Evolutionary conservation across 108 stramenopile genomes (phyloP), one percentile per base, ranked within the genome.

Genomic region (Stephanodiscus minutulus): DNA sequence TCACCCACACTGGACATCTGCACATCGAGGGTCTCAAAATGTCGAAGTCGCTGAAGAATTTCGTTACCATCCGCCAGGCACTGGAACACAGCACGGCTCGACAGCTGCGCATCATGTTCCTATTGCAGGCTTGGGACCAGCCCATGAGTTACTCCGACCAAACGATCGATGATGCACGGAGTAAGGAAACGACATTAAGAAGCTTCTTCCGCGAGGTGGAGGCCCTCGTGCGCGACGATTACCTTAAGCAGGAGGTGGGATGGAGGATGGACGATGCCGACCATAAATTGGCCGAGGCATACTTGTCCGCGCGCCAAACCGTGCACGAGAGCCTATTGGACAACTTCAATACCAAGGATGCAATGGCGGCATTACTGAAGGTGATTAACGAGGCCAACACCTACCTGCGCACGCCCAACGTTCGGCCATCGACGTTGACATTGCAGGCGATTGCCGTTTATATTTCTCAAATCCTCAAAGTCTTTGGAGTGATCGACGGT

Each of bases 31-130:
- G 98, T 46, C 76, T 95, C 48, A 98, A 98, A 86, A 98, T 98
- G 98, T 92, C 91, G 41, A 98, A 98, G 79, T 91, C 89, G 15
- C 80, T 98, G 21, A 98, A 98, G 85, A 98, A 98, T 74, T 98
- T 98, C 70, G 91, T 98, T 69, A 96, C 95, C 61, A 95, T 98
- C 72, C 91, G 86, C 29, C 90, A 97, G 77, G 93, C 94, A 0
- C 82, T 97, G 56, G 84, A 86, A 33, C 80, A 90, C 33, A 90
- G 94, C 66, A 81, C 93, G 5, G 85, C 96, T 11, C 71, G 94
- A 31, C 95, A 94, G 68, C 68, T 99, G 25, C 91, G 99, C 24
- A 75, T 99, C 62, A 82, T 92, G 83, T 99, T 99, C 76, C 68
- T 98, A 49, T 70, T 96, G 83, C 95, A 97, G 66, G 87, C 84